phyloP scores from a whole-genome alignment of 345 rosid genomes.

The Corchorus capsularis region DNA sequence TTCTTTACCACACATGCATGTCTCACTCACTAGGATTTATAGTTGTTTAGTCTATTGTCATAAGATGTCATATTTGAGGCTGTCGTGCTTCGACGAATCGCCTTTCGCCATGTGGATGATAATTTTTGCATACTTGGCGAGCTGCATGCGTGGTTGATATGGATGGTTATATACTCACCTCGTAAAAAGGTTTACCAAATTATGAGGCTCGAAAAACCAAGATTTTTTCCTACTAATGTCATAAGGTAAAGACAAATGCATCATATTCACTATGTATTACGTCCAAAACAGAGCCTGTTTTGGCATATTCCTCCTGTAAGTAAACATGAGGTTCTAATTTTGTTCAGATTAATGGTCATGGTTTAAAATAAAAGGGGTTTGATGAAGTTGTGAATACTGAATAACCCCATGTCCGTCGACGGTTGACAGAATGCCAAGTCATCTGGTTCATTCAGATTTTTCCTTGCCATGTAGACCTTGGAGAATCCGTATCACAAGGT shows the following conservation, averaged over 20 bases:
- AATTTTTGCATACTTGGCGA: conserved; percentile 39
- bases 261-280: conserved; percentile 23
- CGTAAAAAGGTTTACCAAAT: conserved; percentile 18
- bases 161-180: conserved; percentile 43
- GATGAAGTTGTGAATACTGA: conserved; percentile 18
- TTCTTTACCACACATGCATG: conserved; percentile 46
- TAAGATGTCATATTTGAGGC: conserved; percentile 81
- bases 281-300: conserved; percentile 2
- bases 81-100: conserved; percentile 48
- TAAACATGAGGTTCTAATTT: conserved; percentile 39
- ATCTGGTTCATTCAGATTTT: conserved; percentile 7
- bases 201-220: background rate
- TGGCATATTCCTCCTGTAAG: conserved; percentile 28
- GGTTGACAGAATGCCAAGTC: conserved; percentile 27
- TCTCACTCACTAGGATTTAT: conserved; percentile 44
- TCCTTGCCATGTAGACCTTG: conserved; percentile 2
- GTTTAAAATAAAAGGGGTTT: conserved; percentile 23
- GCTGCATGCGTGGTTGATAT: conserved; percentile 37
- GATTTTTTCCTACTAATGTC: conserved; percentile 23
- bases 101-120: conserved; percentile 60
- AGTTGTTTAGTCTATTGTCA: conserved; percentile 27
- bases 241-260: conserved; percentile 31
- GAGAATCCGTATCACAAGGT: background rate
- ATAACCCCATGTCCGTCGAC: conserved; percentile 19
- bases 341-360: conserved; percentile 29